These are phyloP conservation scores for Apiotrichum veenhuisii DNA, from an alignment of 1,284 basidiomycete genomes.

Conservation along the genomic window DNA sequence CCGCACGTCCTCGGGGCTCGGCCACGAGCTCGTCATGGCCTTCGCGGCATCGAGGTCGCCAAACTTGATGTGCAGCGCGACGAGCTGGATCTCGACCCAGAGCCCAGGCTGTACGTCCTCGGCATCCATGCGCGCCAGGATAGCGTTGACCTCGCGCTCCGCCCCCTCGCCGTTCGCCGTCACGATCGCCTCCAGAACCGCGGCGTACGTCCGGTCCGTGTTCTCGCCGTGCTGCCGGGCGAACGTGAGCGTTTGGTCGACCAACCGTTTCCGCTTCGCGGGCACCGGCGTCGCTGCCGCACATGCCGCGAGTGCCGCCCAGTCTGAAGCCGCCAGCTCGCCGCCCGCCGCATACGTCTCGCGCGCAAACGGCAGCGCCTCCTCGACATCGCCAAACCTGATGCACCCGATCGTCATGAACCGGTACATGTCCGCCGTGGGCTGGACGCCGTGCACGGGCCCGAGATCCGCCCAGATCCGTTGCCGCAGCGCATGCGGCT, in stretches of 20 bases:
- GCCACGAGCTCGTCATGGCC: conserved; percentile 10
- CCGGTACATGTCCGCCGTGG: not conserved
- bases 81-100: conserved; percentile 17
- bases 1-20: not conserved
- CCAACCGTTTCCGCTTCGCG: not conserved
- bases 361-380: not conserved
- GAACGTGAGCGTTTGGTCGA: not conserved
- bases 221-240: not conserved
- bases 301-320: not conserved
- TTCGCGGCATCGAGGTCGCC: conserved; percentile 17
- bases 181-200: conserved; percentile 2
- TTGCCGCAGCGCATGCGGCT: conserved; percentile 11
- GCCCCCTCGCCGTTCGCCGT: not conserved
- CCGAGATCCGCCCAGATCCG: conserved; percentile 18
- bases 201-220: conserved; percentile 3
- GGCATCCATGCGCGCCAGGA: not conserved
- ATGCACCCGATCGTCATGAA: not conserved
- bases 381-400: not conserved
- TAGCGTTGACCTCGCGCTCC: conserved; percentile 1
- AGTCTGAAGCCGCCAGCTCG: not conserved
- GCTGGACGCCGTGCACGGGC: not conserved
- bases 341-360: not conserved
- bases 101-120: conserved; percentile 11
- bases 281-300: not conserved
- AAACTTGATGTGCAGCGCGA: conserved; percentile 13